These are phyloP conservation scores for Aspergillus novofumigatus DNA, from an alignment of 2,329 filamentous ascomycete genomes.

Conservation along the genomic window DNA sequence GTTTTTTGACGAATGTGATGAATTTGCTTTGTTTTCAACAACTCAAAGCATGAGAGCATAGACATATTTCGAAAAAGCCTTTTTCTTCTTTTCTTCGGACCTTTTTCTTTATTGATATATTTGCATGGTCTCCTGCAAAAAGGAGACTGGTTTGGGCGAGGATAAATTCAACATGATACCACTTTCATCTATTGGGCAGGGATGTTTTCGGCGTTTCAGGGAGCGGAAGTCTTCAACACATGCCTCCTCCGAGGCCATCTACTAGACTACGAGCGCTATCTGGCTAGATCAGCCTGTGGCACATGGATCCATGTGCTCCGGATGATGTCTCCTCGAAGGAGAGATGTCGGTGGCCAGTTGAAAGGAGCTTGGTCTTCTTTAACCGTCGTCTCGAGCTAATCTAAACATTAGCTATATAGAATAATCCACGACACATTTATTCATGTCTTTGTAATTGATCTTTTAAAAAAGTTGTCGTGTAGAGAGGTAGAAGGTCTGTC, in stretches of 20 bases:
- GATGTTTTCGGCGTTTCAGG: constrained; percentile 40
- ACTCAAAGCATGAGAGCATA: constrained; percentile 44
- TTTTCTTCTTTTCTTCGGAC: constrained; percentile 22
- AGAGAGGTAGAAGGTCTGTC: not conserved
- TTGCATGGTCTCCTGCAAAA: constrained; percentile 35
- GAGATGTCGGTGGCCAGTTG: constrained; percentile 3
- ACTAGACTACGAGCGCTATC: constrained; percentile 4
- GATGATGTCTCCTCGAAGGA: constrained; percentile 10
- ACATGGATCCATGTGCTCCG: constrained; percentile 4
- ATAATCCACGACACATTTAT: constrained; percentile 13
- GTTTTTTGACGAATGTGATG: constrained; percentile 42
- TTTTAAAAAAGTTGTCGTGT: not conserved
- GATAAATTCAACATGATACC: constrained; percentile 49
- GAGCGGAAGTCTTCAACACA: constrained; percentile 41
- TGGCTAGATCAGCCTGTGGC: not conserved
- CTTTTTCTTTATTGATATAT: constrained; percentile 29
- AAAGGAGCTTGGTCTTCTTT: constrained; percentile 9
- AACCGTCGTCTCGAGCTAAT: constrained; percentile 26
- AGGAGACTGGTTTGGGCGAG: constrained; percentile 34
- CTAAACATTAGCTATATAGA: constrained; percentile 36
- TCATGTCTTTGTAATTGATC: not conserved
- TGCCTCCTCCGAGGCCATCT: constrained; percentile 17
- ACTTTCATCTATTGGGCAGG: constrained; percentile 41
- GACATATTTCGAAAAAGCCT: constrained; percentile 31
- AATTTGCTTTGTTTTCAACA: constrained; percentile 49